Evolutionary conservation across 176 grass and related monocot genomes (phyloP).

Genomic region (Paspalum notatum): DNA sequence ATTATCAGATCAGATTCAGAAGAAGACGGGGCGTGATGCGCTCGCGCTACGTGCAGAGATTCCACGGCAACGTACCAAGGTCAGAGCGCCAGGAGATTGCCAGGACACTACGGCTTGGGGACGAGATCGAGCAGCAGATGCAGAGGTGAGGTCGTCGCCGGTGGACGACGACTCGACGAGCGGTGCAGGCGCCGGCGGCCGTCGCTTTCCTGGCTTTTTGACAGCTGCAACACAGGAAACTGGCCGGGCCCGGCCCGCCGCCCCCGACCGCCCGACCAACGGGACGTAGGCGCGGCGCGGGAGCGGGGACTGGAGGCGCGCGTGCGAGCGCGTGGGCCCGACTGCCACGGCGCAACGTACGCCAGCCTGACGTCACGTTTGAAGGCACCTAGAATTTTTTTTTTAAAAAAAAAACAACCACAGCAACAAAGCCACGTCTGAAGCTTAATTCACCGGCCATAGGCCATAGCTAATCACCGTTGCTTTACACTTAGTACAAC

Average conservation of each 20-base stretch:
- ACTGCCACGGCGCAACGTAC: too few relatives aligned
- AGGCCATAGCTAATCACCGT: slow-evolving; percentile 36
- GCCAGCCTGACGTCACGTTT: background rate
- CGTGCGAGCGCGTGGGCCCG: slow-evolving; percentile 30
- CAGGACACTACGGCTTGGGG: too few relatives aligned
- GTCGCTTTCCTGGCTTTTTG: slow-evolving; percentile 34
- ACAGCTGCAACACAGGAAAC: background rate
- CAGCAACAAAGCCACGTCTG: background rate
- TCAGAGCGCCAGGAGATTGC: too few relatives aligned
- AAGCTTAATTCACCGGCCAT: too few relatives aligned
- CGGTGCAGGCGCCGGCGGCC: slow-evolving; percentile 1
- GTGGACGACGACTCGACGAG: background rate
- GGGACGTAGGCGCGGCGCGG: background rate
- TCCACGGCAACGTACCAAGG: background rate
- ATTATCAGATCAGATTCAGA: too few relatives aligned
- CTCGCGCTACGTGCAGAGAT: background rate
- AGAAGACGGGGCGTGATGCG: too few relatives aligned
- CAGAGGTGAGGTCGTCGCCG: background rate
- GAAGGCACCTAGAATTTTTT: too few relatives aligned
- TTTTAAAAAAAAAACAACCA: too few relatives aligned
- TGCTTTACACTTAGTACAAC: slow-evolving; percentile 39
- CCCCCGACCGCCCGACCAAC: background rate
- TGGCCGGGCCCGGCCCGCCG: slow-evolving; percentile 20
- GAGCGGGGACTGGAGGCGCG: background rate
- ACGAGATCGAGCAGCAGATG: too few relatives aligned